Evolutionary conservation across 2,329 filamentous ascomycete genomes (phyloP).

Genomic region (Venturiaceae sp.): DNA sequence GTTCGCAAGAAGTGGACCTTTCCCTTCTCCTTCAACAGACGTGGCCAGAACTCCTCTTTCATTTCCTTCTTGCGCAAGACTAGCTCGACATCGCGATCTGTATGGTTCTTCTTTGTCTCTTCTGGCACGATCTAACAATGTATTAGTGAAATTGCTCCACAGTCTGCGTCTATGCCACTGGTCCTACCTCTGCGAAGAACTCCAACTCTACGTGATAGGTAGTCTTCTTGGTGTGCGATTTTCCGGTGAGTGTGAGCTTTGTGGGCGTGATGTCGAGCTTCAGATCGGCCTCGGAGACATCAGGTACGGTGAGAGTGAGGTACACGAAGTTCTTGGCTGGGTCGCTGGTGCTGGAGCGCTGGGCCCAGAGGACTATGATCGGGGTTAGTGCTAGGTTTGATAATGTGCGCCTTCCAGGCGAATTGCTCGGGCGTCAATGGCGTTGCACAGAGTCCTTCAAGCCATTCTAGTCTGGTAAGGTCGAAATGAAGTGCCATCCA

Average conservation of each 20-base stretch:
- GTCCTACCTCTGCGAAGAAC: slow-evolving; percentile 60
- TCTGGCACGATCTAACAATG: slow-evolving; percentile 61
- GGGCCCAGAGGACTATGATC: slow-evolving; percentile 84
- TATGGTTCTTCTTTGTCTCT: slow-evolving; percentile 81
- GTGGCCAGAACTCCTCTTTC: slow-evolving; percentile 90
- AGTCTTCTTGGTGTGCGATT: slow-evolving; percentile 74
- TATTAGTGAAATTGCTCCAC: neutral
- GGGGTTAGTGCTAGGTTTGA: slow-evolving; percentile 4
- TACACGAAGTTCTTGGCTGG: slow-evolving; percentile 88
- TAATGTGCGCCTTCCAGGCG: too few relatives aligned
- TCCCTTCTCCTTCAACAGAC: slow-evolving; percentile 80
- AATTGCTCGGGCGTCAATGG: slow-evolving; percentile 17
- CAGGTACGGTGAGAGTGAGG: slow-evolving; percentile 81
- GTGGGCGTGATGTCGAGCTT: slow-evolving; percentile 77
- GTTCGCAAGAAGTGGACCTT: slow-evolving; percentile 96
- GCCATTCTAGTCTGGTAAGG: slow-evolving; percentile 13
- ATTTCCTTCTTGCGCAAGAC: slow-evolving; percentile 96
- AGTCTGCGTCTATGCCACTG: neutral
- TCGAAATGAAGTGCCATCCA: too few relatives aligned
- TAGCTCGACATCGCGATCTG: slow-evolving; percentile 75
- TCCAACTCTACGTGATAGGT: slow-evolving; percentile 80
- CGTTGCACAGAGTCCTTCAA: slow-evolving; percentile 4
- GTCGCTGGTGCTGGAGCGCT: slow-evolving; percentile 78
- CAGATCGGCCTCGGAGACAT: slow-evolving; percentile 65
- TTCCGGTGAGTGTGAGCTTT: slow-evolving; percentile 70